Percentiles rank a stretch among this genome's conserved stretches.
phyloP scores from a whole-genome alignment of 2,329 filamentous ascomycete species.

The Xylaria sp. region DNA sequence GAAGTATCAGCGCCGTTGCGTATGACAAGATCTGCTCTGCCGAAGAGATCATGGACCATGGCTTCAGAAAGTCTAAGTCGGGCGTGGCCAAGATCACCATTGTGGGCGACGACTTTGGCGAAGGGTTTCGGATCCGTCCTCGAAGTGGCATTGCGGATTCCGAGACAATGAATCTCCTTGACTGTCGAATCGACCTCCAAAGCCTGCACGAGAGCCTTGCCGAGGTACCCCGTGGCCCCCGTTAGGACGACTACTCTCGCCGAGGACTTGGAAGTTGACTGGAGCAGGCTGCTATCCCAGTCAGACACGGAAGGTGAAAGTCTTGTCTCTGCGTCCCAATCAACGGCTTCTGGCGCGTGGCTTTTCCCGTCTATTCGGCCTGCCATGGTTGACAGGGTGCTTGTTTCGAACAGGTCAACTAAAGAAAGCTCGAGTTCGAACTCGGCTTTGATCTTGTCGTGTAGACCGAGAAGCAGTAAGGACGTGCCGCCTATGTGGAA shows the following conservation, averaged over 20 bases:
- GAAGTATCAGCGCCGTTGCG: slow-evolving; percentile 40
- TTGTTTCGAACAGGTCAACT: not conserved
- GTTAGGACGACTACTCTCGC: not conserved
- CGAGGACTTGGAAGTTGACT: not conserved
- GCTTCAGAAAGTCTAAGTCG: not conserved
- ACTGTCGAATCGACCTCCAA: not conserved
- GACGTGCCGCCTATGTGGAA: slow-evolving; percentile 16
- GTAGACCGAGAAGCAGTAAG: not conserved
- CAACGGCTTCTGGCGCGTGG: not conserved
- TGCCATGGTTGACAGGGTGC: not conserved
- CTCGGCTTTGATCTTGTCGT: not conserved
- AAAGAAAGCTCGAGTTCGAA: not conserved
- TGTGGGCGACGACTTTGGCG: not conserved
- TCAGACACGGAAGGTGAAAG: not conserved
- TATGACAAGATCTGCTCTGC: slow-evolving; percentile 29
- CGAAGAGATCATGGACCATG: slow-evolving; percentile 29
- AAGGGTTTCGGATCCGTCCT: not conserved
- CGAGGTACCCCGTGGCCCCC: not conserved
- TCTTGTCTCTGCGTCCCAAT: not conserved
- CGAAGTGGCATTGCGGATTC: not conserved
- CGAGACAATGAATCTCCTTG: not conserved
- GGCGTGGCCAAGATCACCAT: not conserved
- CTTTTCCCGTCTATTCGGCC: not conserved
- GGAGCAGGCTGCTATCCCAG: not conserved
- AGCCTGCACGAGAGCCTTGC: not conserved